Percentiles rank a stretch among this genome's conserved stretches.
phyloP scores from a whole-genome alignment of 148 eudicot genomes.

The Vaccinium macrocarpon region DNA sequence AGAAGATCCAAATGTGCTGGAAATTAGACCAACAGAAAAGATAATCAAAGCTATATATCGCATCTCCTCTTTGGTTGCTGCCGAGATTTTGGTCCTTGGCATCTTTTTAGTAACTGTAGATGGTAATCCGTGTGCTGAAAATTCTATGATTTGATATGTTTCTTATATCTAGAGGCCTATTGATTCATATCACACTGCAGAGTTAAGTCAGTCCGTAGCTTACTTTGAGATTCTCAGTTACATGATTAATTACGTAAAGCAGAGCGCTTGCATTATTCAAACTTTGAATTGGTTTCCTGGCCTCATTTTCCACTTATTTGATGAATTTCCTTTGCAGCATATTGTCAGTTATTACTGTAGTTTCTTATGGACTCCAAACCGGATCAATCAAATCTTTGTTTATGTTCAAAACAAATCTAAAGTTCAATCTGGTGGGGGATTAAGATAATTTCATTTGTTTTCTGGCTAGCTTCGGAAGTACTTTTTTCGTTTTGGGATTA shows the following conservation, averaged over 20 bases:
- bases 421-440: background rate
- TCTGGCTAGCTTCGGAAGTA: constrained; percentile 7
- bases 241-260: background rate
- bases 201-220: background rate
- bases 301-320: background rate
- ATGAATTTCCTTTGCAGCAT: background rate
- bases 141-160: background rate
- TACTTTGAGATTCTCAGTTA: background rate
- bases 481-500: background rate
- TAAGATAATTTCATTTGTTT: background rate
- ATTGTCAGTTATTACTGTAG: background rate
- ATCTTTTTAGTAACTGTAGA: background rate
- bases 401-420: background rate
- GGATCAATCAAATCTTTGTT: background rate
- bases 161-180: background rate
- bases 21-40: constrained; percentile 7
- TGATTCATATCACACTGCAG: background rate
- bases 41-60: background rate
- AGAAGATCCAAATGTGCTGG: background rate
- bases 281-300: constrained; percentile 10
- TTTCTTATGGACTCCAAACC: background rate
- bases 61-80: background rate
- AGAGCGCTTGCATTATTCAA: background rate
- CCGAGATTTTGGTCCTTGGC: background rate
- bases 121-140: background rate